Evolutionary conservation across 768 basidiomycete species (phyloP).

Genomic region (Fomitopsis pulvina): DNA sequence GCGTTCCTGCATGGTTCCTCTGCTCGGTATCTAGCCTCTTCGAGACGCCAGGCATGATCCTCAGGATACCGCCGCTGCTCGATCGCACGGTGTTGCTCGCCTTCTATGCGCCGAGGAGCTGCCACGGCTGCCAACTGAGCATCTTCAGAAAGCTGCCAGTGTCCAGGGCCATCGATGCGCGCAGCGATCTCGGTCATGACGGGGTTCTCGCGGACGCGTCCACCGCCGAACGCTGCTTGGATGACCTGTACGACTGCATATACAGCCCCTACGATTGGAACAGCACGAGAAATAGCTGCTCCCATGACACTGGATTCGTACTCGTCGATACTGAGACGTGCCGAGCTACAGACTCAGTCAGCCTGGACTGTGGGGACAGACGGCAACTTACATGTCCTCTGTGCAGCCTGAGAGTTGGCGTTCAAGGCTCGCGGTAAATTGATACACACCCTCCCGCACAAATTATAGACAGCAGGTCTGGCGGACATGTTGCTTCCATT

Average conservation of each 20-base stretch:
- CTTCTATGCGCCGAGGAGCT: background rate
- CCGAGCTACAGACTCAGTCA: too few relatives aligned
- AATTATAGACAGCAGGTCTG: too few relatives aligned
- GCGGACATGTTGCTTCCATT: too few relatives aligned
- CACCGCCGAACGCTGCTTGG: background rate
- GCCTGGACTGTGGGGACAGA: too few relatives aligned
- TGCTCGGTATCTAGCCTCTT: background rate
- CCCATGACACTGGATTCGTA: too few relatives aligned
- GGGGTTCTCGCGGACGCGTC: background rate
- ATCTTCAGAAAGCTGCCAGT: background rate
- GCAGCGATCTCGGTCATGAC: background rate
- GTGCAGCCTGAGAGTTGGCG: too few relatives aligned
- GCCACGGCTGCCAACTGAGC: background rate
- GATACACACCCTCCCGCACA: too few relatives aligned
- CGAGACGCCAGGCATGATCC: background rate
- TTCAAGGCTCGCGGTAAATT: too few relatives aligned
- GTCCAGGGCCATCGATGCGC: background rate
- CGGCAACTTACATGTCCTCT: too few relatives aligned
- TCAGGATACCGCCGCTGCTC: background rate
- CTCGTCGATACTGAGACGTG: too few relatives aligned
- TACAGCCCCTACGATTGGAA: background rate
- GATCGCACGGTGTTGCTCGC: background rate
- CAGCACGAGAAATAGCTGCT: too few relatives aligned
- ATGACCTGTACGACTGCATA: background rate
- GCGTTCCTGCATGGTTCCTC: background rate